Evolutionary conservation across 169 alveolate species (phyloP).

Genomic region (Amoebophrya sp.): DNA sequence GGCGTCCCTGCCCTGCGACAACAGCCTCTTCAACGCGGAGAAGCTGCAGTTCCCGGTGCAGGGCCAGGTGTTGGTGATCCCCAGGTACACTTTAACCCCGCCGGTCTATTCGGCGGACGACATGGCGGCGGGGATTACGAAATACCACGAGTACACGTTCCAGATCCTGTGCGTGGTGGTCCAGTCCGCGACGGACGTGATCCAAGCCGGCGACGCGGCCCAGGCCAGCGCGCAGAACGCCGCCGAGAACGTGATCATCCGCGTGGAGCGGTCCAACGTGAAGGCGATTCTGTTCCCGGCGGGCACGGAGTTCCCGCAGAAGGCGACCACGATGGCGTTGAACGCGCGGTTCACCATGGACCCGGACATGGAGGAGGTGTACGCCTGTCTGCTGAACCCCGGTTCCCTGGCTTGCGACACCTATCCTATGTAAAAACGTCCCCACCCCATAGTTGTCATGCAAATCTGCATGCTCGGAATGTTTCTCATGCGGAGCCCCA

Average conservation of each 20-base stretch:
- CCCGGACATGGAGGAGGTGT: slow-evolving; percentile 20
- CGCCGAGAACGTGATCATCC: background rate
- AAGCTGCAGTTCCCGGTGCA: slow-evolving; percentile 9
- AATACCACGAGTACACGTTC: slow-evolving; percentile 11
- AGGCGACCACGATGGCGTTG: background rate
- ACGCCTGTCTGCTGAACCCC: background rate
- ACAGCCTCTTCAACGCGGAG: background rate
- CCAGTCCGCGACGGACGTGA: background rate
- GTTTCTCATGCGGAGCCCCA: too few relatives aligned
- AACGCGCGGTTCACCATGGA: slow-evolving; percentile 17
- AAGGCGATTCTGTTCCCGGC: background rate
- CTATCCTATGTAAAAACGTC: too few relatives aligned
- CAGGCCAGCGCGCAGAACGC: background rate
- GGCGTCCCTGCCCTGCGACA: background rate
- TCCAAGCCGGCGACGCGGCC: background rate
- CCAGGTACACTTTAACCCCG: background rate
- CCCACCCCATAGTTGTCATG: too few relatives aligned
- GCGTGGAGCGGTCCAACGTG: background rate
- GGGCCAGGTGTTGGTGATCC: background rate
- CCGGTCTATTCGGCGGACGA: background rate
- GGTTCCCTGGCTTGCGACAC: background rate
- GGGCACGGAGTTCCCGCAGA: slow-evolving; percentile 17
- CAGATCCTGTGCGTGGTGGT: background rate
- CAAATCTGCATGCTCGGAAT: too few relatives aligned
- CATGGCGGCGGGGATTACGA: background rate